Conservation (phyloP, 208 protist genomes). For the Herpetomonas samuelpessoai region DNA sequence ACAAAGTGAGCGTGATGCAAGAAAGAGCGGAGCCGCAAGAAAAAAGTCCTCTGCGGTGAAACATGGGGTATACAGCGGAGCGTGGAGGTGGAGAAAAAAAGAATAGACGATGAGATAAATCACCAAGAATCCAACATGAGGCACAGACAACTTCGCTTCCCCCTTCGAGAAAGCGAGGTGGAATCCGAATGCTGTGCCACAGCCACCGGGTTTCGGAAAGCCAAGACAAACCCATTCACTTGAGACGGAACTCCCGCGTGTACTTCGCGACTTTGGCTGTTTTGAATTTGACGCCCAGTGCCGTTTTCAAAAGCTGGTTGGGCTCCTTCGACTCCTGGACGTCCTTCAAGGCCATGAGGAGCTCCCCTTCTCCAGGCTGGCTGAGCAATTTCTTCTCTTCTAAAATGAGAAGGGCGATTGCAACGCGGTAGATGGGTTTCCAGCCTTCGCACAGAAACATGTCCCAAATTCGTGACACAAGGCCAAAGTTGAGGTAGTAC, state of each 20-base stretch:
- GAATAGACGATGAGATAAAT: no score
- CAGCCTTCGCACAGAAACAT: constrained; percentile 92
- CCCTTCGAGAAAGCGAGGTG: no score
- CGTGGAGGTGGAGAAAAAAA: no score
- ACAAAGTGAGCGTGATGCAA: neutral
- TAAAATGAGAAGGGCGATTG: constrained; percentile 70
- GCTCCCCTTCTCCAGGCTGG: constrained; percentile 35
- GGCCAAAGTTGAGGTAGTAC: constrained; percentile 76
- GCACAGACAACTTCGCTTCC: constrained; percentile 10
- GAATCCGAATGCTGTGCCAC: no score
- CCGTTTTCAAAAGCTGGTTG: constrained; percentile 37
- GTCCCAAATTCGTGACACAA: constrained; percentile 87
- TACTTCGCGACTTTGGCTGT: constrained; percentile 33
- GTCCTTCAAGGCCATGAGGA: constrained; percentile 56
- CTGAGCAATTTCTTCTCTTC: constrained; percentile 43
- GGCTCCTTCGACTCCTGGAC: constrained; percentile 68
- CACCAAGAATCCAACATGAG: constrained; percentile 3
- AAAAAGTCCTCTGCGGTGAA: no score
- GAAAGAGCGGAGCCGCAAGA: neutral
- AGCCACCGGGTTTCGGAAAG: no score
- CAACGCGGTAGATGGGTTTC: constrained; percentile 88
- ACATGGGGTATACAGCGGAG: no score
- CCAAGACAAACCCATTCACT: neutral
- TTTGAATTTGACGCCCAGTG: constrained; percentile 73
- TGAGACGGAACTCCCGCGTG: constrained; percentile 13